Evolutionary conservation across 805 yeast species (phyloP), one percentile per base, ranked within the genome.

Genomic region (Groenewaldozyma salmanticensis): DNA sequence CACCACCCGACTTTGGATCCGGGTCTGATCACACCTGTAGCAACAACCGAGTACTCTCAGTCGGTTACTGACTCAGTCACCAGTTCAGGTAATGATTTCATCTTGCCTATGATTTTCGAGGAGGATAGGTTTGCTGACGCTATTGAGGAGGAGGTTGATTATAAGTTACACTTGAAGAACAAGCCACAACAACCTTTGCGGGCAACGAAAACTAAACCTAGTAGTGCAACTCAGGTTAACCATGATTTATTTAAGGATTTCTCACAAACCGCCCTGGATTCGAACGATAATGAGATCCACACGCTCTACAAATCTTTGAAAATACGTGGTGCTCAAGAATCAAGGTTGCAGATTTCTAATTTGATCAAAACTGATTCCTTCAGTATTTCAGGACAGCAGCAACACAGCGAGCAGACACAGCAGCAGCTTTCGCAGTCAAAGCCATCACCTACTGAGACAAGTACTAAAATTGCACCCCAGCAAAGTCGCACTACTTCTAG

Each of bases 51-150:
- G 11, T 18, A 17, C 17, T 11, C 9, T 17, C 21, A 15, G 11
- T 6, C 37, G 13, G 37, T 33, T n/a, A 21, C 35, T 22, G 19
- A 45, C 17, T 36, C 39, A 19, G 40, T 35, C 11, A 38, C 41
- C 7, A 4, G 22, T 11, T 9, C 31, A n/a, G 37, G 11, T 4
- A 27, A 35, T n/a, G 37, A 37, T 9, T 57, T 52, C 38, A 42
- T 59, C 19, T 40, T 63, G 47, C 67, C 67, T 1, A 60, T 61
- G 64, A 60, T 62, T 20, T 63, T 63, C 38, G 67, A 63, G 37
- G 67, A 62, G 33, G 66, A 60, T 38, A 37, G 62, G 35, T 62
- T 62, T 42, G 62, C 64, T 2, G 64, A 59, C 40, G 62, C 65
- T 13, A 49, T 61, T 6, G 65, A 59, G 44, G 60, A 61, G 33